Evolutionary conservation across 108 stramenopile genomes (phyloP), one percentile per base, ranked within the genome.

Genomic region (Nitzschia putrida): DNA sequence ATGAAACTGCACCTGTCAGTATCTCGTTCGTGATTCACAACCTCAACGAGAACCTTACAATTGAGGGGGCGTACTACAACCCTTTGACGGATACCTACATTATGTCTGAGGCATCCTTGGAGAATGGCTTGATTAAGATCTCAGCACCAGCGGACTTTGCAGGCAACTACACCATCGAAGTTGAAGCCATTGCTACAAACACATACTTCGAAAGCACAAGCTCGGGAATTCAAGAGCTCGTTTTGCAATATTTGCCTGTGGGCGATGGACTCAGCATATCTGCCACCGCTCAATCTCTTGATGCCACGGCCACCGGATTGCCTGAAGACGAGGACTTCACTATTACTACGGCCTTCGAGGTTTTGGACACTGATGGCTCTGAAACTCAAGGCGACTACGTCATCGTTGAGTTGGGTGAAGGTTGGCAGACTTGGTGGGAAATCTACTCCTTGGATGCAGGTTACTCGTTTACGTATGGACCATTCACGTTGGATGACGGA

Each of bases 21-120:
- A 38, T 59, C 34, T 20, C n/a, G 13, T 18, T 59, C 14, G 63
- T 64, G 10, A 49, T 64, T 25, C 45, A 47, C 16, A 26, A 64
- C 29, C 29, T 64, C 12, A 0, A 45, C 47, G 43, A n/a, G 18
- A 14, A 26, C 44, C 22, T 45, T 2, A 47, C 63, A 2, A 64
- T 64, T 24, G 11, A 18, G 11, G 63, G 63, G 45, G 63, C 63
- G 10, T 47, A 47, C 23, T 49, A 47, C 44, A 64, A 64, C 25
- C 20, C 21, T 20, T 45, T 14, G 14, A 64, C 63, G 2, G 23
- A 26, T 14, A 47, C n/a, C 1, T 64, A 44, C 43, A 44, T 64
- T 11, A 26, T 49, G 22, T 64, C 63, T 10, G 12, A 21, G 8
- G 24, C 43, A 0, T n/a, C 22, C 1, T 14, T 64, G 9, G 24